phyloP scores from a whole-genome alignment of 2,329 filamentous ascomycete genomes.

The Tolypocladium ovalisporum region DNA sequence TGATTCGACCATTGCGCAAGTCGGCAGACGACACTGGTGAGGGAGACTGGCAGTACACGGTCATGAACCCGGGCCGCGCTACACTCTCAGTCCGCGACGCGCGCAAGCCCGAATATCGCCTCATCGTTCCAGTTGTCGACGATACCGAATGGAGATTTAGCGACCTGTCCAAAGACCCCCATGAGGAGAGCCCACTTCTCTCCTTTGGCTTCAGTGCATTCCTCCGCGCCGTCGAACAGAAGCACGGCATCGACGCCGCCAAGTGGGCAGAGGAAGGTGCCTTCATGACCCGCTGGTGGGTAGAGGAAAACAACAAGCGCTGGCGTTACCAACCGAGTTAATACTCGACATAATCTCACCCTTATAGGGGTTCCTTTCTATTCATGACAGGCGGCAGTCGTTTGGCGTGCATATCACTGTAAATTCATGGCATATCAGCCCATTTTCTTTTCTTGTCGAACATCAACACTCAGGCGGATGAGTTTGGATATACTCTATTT shows the following conservation, averaged over 20 bases:
- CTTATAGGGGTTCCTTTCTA: background rate
- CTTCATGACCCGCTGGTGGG: constrained; percentile 21
- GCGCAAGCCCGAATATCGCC: constrained; percentile 9
- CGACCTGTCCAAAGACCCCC: constrained; percentile 15
- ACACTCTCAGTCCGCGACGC: constrained; percentile 11
- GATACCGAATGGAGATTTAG: constrained; percentile 21
- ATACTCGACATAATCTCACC: constrained; percentile 6
- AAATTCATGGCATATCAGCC: background rate
- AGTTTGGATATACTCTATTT: background rate
- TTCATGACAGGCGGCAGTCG: background rate
- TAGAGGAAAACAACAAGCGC: constrained; percentile 22
- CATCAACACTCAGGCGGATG: background rate
- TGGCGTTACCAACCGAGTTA: constrained; percentile 15
- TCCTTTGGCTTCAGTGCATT: constrained; percentile 14
- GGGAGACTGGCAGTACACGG: constrained; percentile 13
- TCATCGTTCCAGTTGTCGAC: constrained; percentile 12
- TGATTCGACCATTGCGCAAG: constrained; percentile 18
- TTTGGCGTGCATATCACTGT: background rate
- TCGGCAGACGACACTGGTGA: constrained; percentile 8
- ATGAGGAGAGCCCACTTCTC: constrained; percentile 14
- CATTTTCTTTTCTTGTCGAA: background rate
- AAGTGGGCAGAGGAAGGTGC: constrained; percentile 21
- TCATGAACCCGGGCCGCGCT: constrained; percentile 15
- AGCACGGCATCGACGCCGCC: constrained; percentile 15
- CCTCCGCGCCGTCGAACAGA: constrained; percentile 7